Base-by-base conservation (phyloP, 192 early-diverging fungal species). In the Spizellomyces punctatus region DNA sequence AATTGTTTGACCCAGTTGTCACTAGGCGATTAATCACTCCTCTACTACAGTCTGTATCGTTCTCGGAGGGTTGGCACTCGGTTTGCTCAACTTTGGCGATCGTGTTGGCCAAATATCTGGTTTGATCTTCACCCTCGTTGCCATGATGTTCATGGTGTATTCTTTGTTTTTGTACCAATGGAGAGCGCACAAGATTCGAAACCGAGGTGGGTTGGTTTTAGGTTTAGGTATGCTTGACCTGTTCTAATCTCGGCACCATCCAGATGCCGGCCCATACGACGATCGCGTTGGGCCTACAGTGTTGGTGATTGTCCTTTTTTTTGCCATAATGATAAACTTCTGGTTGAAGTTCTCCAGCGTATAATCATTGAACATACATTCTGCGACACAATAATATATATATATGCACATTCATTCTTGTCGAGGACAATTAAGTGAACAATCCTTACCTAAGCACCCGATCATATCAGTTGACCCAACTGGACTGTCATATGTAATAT, bases 61-160 rank as follows among this genome's bases (percentile, higher is more conserved):
- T 12, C 69, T 94, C 6, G 87, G 88, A 27, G 84, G 84, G 43
- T 83, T 93, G 36, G 85, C 91, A 6, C 79, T 94, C 36, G 87
- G 84, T 9, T 80, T 94, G 6, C 87, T 91, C 74, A 94, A 93
- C 82, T 90, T 91, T 67, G 89, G 89, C 42, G 90, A 89, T 76
- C 63, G 72, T 46, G 87, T 90, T 5, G 89, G 88, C 46, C 83
- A 82, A 64, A 81, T 91, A 46, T 82, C 90, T 47, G 91, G 91
- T 17, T 66, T 94, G 42, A 72, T 92, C 14, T 91, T 92, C 72
- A 86, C 90, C 5, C 49, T 89, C 19, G 88, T 93, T 17, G 85
- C 90, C 0, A 65, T 94, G 55, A 42, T 86, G 56, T 88, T 89
- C 17, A 88, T 94, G 67, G 75, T 91, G 1, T 93, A 93, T 74